Base-by-base conservation (phyloP, 2,329 filamentous ascomycete genomes). In the Phyllosticta paracitricarpa region DNA sequence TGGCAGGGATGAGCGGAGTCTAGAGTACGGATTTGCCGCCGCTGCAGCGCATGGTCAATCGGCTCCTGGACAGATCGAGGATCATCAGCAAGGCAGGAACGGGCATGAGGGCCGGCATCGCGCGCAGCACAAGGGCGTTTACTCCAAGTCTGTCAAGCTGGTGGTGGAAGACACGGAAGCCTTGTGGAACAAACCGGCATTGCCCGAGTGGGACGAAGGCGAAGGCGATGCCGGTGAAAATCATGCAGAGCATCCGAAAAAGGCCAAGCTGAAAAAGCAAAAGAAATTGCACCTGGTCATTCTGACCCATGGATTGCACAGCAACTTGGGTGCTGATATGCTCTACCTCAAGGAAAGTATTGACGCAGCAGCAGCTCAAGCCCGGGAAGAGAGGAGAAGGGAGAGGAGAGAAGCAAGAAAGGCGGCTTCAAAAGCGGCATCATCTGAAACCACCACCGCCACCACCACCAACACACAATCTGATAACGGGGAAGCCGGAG, bases 301-400 rank as follows among this genome's bases (percentile, higher is more conserved):
- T 35, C 76, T 99, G 57, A 97, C 94, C 0, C 94, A 99, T 76
- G 94, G 94, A 0, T 75, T 99, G 65, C 94, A 99, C 73, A 96
- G 93, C 75, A 99, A 99, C 72, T 81, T 97, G 12, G 91, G 94
- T 4, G 89, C 91, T 24, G 94, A 99, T 72, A 96, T 99, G 94
- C 79, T 99, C 22, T 99, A 89, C 71, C 77, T 99, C 72, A 99
- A 99, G 71, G 94, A 99, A 75, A 96, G 91, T 73, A 97, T 99
- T 64, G 94, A 99, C 76, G 85, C 86, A 28, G 86, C 89, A 2
- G 88, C 87, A 3, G 87, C 80, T 67, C 85, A 93, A 70, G 88
- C 89, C 28, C 86, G 87, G 67, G 77, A 84, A 57, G 87, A 89
- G 72, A 84, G 86, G 48, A 86, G 81, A 71, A 80, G 78, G 57